Base-by-base conservation (phyloP, 1,284 basidiomycete genomes). In the Ustilago crameri region DNA sequence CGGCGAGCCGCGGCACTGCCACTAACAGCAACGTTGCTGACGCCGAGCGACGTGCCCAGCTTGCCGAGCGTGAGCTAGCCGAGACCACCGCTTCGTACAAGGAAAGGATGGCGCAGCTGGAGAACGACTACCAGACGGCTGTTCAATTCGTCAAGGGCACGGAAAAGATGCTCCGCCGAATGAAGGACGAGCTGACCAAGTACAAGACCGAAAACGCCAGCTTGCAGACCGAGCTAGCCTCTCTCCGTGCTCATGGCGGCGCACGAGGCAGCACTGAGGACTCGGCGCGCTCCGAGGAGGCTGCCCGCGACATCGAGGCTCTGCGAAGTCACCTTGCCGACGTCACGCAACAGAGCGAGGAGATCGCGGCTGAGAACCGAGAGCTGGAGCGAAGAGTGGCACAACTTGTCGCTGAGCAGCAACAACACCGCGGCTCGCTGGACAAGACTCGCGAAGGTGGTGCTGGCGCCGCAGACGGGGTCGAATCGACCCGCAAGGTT, bases 161-260 rank as follows among this genome's bases (percentile, higher is more conserved):
- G 0, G 96, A 99, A 85, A 98, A 97, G 86, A 95, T 98, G 90
- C 91, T 98, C 86, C 90, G 94, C 74, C 90, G 92, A 76, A 95
- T 98, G 91, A 94, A 95, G 84, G 86, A 85, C 84, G 81, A 81
- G 82, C 83, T 79, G 47, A 75, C 75, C 43, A 79, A 77, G 67
- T 72, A 76, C 70, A 80, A 81, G 62, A 74, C 72, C 26, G 81
- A 81, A 63, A 82, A 82, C 62, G 76, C 78, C 30, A 63, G 62
- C 41, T 59, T 83, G 37, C 80, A 79, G 52, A 60, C 65, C 48
- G 72, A 73, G 53, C 17, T 73, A 14, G 56, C 51, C 5, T 37
- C 56, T 30, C 47, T 73, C 30, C 65, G 70, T 14, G 32, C 62
- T 8, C 41, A 44, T 14, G 47, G 44, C 12, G 59, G 53, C 27